Evolutionary conservation across 179 eudicot genomes (phyloP).

Genomic region (Spergularia azorica): DNA sequence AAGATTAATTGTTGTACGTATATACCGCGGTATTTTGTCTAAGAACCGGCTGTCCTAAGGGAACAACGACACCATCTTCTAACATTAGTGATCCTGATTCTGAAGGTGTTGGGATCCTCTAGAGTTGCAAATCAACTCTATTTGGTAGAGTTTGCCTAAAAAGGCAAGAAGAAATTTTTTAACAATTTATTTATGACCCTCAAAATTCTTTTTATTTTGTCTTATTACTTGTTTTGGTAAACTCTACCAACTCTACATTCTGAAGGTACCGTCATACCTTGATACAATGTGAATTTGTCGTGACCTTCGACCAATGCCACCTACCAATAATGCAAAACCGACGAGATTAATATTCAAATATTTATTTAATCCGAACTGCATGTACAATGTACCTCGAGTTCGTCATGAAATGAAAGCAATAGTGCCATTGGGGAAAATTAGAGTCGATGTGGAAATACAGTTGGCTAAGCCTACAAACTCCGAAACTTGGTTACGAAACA

Average conservation of each 20-base stretch:
- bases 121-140: too few relatives aligned
- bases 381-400: too few relatives aligned
- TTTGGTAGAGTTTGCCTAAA: too few relatives aligned
- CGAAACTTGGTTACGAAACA: background rate
- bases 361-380: too few relatives aligned
- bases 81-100: slow-evolving; percentile 35
- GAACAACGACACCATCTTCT: slow-evolving; percentile 63
- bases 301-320: background rate
- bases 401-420: background rate
- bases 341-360: too few relatives aligned
- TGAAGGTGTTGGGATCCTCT: slow-evolving; percentile 79
- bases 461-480: too few relatives aligned
- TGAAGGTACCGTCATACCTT: slow-evolving; percentile 46
- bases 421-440: background rate
- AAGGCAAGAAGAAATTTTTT: too few relatives aligned
- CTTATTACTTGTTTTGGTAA: too few relatives aligned
- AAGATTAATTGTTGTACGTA: background rate
- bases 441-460: background rate
- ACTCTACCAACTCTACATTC: slow-evolving; percentile 60
- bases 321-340: too few relatives aligned
- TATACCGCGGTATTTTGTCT: slow-evolving; percentile 37
- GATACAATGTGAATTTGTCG: background rate
- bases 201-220: too few relatives aligned
- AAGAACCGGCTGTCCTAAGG: slow-evolving; percentile 59
- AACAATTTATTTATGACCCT: too few relatives aligned